Conservation (phyloP, 768 basidiomycete genomes). For the Inosperma sp. region DNA sequence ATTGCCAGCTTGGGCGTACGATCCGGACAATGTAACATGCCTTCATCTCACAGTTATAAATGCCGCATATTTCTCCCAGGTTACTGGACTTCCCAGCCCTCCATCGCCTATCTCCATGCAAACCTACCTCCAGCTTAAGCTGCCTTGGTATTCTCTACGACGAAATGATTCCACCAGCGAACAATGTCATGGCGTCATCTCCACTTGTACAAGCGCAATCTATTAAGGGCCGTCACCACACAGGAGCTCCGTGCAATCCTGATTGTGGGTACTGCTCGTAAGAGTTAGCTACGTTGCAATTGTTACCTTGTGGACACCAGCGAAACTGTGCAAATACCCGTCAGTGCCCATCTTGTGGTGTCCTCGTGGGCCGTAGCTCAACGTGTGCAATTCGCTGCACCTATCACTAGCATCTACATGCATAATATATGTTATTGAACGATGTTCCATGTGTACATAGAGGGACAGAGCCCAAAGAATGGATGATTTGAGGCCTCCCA, state of each 20-base stretch:
- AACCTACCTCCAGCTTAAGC: conserved; percentile 11
- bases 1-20: conserved; percentile 11
- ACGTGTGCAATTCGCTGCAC: conserved; percentile 7
- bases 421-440: too few relatives aligned
- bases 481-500: too few relatives aligned
- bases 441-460: too few relatives aligned
- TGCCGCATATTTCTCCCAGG: conserved; percentile 4
- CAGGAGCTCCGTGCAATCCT: too few relatives aligned
- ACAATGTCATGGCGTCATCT: background rate
- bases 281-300: conserved; percentile 8
- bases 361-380: background rate
- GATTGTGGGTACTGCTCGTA: conserved; percentile 10
- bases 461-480: too few relatives aligned
- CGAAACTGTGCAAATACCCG: conserved; percentile 7
- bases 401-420: too few relatives aligned
- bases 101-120: conserved; percentile 11
- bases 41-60: conserved; percentile 16
- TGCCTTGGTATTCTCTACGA: conserved; percentile 16
- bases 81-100: conserved; percentile 13
- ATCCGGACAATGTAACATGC: conserved; percentile 1
- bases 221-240: background rate
- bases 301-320: conserved; percentile 9
- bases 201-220: conserved; percentile 3
- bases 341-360: conserved; percentile 8
- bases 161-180: conserved; percentile 13